Conservation (phyloP, 305 asterid genomes). For the Fraxinus paxiana region DNA sequence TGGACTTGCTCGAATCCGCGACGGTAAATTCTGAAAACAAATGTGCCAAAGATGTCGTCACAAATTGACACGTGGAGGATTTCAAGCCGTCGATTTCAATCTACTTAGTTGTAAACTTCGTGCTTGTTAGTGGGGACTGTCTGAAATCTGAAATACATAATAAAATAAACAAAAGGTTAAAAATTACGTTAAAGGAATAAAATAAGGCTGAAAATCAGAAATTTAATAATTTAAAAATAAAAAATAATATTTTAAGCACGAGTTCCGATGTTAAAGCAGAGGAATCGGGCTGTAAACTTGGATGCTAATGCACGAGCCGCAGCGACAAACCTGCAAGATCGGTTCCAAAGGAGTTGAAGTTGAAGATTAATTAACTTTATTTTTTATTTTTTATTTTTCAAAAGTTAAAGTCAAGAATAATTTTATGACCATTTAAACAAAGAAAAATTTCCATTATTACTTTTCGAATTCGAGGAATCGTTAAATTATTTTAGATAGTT, state of each 20-base stretch:
- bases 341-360: slow-evolving; percentile 28
- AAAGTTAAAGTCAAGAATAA: not conserved
- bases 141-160: slow-evolving; percentile 4
- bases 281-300: slow-evolving; percentile 40
- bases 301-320: slow-evolving; percentile 47
- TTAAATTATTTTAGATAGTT: not conserved
- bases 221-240: not conserved
- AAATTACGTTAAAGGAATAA: slow-evolving; percentile 9
- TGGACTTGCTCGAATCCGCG: not conserved
- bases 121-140: slow-evolving; percentile 30
- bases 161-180: slow-evolving; percentile 1
- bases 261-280: slow-evolving; percentile 27
- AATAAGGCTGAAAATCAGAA: slow-evolving; percentile 17
- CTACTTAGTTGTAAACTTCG: slow-evolving; percentile 27
- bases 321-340: slow-evolving; percentile 53
- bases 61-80: not conserved
- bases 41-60: not conserved
- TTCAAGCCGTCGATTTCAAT: not conserved
- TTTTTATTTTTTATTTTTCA: too few species aligned
- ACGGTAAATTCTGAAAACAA: not conserved
- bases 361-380: not conserved
- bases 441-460: not conserved
- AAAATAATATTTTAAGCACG: slow-evolving; percentile 19
- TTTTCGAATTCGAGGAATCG: not conserved
- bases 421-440: not conserved